Percentiles rank a stretch among this genome's conserved stretches.
These are phyloP conservation scores for Auriscalpium microsporum DNA, from an alignment of 768 basidiomycete genomes.

Conservation along the genomic window DNA sequence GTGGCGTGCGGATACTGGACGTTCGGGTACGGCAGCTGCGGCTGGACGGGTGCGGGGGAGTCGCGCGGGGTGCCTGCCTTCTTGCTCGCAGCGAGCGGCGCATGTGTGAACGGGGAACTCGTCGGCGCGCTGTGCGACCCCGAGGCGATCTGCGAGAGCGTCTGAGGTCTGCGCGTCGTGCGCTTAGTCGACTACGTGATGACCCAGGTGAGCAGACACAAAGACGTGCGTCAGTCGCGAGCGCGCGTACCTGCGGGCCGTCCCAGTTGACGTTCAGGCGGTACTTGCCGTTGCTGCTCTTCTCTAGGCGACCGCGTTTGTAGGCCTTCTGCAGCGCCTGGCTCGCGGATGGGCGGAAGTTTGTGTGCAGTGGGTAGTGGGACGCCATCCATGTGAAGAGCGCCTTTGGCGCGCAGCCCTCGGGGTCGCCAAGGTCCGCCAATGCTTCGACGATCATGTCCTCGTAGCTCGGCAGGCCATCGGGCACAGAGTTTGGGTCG, in stretches of 20 bases:
- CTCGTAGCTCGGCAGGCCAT: slow-evolving; percentile 80
- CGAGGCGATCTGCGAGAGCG: slow-evolving; percentile 25
- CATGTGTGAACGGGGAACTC: slow-evolving; percentile 52
- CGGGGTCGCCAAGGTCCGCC: slow-evolving; percentile 52
- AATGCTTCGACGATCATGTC: slow-evolving; percentile 88
- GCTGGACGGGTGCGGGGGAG: slow-evolving; percentile 6
- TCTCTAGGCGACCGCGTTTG: slow-evolving; percentile 74
- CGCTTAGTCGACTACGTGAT: slow-evolving; percentile 58
- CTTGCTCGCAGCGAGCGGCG: slow-evolving; percentile 28
- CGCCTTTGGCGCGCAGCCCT: slow-evolving; percentile 77
- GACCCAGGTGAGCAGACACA: slow-evolving; percentile 1
- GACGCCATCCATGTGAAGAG: slow-evolving; percentile 79
- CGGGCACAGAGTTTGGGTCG: slow-evolving; percentile 20
- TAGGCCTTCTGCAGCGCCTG: slow-evolving; percentile 85
- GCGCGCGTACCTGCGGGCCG: slow-evolving; percentile 60
- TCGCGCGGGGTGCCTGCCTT: slow-evolving; percentile 14
- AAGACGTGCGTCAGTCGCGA: not conserved
- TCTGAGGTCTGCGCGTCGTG: slow-evolving; percentile 76
- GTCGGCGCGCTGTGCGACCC: slow-evolving; percentile 17
- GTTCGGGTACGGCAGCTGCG: slow-evolving; percentile 10
- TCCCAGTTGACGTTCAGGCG: slow-evolving; percentile 71
- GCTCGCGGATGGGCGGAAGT: slow-evolving; percentile 83
- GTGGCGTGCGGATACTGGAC: slow-evolving; percentile 4
- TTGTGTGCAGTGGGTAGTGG: slow-evolving; percentile 76
- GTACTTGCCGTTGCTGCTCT: slow-evolving; percentile 66